Percentiles rank a stretch among this genome's conserved stretches.
Evolutionary conservation across 176 grass and related monocot species (phyloP).

Genomic region (Oryza glaberrima): DNA sequence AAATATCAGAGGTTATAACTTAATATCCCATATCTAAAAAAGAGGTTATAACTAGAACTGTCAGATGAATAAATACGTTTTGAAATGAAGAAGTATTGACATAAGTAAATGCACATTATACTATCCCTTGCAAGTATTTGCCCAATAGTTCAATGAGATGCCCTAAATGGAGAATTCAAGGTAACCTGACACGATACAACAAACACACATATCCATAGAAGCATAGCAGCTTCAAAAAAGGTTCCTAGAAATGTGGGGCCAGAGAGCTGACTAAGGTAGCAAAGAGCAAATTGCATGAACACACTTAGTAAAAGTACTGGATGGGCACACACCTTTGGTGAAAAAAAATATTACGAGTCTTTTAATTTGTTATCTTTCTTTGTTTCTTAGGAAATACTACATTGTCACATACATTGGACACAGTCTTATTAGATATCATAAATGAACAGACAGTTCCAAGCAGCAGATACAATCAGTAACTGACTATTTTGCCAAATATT

Average conservation of each 20-base stretch:
- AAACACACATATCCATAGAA: background rate
- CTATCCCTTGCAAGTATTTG: background rate
- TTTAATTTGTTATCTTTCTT: background rate
- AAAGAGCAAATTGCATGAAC: conserved; percentile 13
- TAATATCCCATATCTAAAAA: background rate
- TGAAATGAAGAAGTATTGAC: background rate
- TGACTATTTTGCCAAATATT: background rate
- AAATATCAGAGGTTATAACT: conserved; percentile 20
- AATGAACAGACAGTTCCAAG: background rate
- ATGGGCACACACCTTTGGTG: background rate
- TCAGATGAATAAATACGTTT: background rate
- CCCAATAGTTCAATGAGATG: background rate
- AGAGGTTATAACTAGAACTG: conserved; percentile 16
- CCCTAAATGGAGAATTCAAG: conserved; percentile 7
- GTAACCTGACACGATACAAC: conserved; percentile 7
- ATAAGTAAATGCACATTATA: background rate
- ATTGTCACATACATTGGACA: background rate
- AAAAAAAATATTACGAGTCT: background rate
- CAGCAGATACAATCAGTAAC: background rate
- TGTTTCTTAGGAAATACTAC: background rate
- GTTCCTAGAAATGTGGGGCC: background rate
- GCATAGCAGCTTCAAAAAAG: conserved; percentile 9
- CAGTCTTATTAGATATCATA: background rate
- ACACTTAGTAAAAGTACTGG: conserved; percentile 10
- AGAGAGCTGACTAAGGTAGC: background rate